phyloP scores from a whole-genome alignment of 768 basidiomycete species.

The Suillus luteus region DNA sequence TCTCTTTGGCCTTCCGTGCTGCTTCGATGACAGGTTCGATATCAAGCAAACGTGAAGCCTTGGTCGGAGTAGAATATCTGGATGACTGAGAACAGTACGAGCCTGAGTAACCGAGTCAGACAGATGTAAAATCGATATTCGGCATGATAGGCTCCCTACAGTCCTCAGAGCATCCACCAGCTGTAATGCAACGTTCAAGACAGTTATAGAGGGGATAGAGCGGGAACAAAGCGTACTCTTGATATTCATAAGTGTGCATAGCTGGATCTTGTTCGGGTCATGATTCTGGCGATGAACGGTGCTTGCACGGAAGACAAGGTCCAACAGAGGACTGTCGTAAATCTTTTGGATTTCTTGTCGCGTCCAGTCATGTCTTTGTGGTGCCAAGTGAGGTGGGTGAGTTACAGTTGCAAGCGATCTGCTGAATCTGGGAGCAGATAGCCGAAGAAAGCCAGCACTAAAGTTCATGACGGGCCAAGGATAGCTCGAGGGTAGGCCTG shows the following conservation, averaged over 20 bases:
- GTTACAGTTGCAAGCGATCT: constrained; percentile 65
- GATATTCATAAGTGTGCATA: constrained; percentile 98
- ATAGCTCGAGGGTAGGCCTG: not conserved
- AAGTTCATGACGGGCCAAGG: not conserved
- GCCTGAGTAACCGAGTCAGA: constrained; percentile 45
- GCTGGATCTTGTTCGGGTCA: constrained; percentile 87
- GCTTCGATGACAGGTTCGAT: constrained; percentile 92
- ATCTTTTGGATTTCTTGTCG: constrained; percentile 81
- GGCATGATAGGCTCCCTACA: constrained; percentile 53
- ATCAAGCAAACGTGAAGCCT: constrained; percentile 84
- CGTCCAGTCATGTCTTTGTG: constrained; percentile 67
- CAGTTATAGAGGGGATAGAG: constrained; percentile 25
- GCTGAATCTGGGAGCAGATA: constrained; percentile 26
- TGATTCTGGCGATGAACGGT: constrained; percentile 83
- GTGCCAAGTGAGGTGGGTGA: constrained; percentile 18
- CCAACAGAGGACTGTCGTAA: constrained; percentile 84
- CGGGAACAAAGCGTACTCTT: constrained; percentile 68
- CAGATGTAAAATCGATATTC: constrained; percentile 2
- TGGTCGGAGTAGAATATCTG: constrained; percentile 86
- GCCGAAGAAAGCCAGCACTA: constrained; percentile 10
- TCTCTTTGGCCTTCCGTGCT: constrained; percentile 91
- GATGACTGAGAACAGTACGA: constrained; percentile 98
- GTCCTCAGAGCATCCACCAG: constrained; percentile 94
- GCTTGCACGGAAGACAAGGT: constrained; percentile 86
- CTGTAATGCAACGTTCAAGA: constrained; percentile 41